A percentile compares a stretch with the other conserved stretches of the same genome.
phyloP scores from a whole-genome alignment of 129 eudicot genomes.

The Saposhnikovia divaricata region DNA sequence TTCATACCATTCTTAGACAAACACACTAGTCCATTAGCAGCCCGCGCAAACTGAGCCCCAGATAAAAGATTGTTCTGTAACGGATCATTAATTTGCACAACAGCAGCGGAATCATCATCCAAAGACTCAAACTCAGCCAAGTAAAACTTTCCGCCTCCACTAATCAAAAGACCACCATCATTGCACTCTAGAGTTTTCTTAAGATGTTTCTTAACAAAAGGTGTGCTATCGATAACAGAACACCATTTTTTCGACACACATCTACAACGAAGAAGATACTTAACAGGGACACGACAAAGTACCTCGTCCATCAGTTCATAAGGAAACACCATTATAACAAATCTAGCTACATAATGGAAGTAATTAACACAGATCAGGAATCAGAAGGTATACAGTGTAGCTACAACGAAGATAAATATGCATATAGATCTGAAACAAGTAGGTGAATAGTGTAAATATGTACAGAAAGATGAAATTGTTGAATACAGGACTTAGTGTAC shows the following conservation, averaged over 20 bases:
- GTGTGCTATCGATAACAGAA: not conserved
- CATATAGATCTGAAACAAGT: too few species aligned
- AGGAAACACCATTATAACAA: not conserved
- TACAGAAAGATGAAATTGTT: too few species aligned
- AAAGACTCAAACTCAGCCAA: not conserved
- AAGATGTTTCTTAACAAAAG: not conserved
- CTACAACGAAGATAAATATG: too few species aligned
- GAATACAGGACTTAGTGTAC: too few species aligned
- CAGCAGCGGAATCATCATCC: not conserved
- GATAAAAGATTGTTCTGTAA: not conserved
- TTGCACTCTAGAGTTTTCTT: not conserved
- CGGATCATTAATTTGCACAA: not conserved
- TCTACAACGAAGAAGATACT: not conserved
- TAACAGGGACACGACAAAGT: not conserved
- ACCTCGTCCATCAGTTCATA: not conserved
- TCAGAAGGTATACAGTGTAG: not conserved
- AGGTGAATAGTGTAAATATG: too few species aligned
- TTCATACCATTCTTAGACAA: not conserved
- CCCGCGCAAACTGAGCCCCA: not conserved
- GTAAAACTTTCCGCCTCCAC: not conserved
- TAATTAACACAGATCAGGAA: not conserved
- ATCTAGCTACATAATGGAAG: not conserved
- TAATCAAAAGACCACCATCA: not conserved
- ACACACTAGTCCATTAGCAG: not conserved
- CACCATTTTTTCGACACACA: not conserved